Conservation (phyloP, 1,284 basidiomycete genomes). For the Cryptococcus wingfieldii region DNA sequence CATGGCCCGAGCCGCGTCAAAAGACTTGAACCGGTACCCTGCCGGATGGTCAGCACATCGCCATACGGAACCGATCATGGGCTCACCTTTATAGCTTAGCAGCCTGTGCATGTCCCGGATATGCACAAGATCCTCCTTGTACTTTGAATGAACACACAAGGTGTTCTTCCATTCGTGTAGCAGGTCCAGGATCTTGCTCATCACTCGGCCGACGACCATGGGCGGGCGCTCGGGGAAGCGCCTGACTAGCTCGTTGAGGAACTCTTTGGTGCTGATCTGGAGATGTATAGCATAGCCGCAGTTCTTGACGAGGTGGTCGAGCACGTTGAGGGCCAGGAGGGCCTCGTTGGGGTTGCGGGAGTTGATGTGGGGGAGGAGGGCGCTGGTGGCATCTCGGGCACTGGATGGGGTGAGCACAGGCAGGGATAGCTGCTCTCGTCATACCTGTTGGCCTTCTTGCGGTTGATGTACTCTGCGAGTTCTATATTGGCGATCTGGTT, state of each 20-base stretch:
- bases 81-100: slow-evolving; percentile 79
- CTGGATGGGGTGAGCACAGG: slow-evolving; percentile 8
- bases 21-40: slow-evolving; percentile 82
- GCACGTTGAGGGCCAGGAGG: slow-evolving; percentile 53
- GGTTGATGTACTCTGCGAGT: slow-evolving; percentile 87
- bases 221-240: slow-evolving; percentile 97
- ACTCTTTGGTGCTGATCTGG: slow-evolving; percentile 98
- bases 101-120: slow-evolving; percentile 97
- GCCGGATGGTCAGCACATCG: slow-evolving; percentile 1
- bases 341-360: slow-evolving; percentile 45
- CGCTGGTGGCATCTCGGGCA: slow-evolving; percentile 50
- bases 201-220: slow-evolving; percentile 87
- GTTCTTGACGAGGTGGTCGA: slow-evolving; percentile 82
- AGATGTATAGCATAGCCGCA: slow-evolving; percentile 97
- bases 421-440: slow-evolving; percentile 28
- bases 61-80: background rate
- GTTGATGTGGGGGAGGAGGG: slow-evolving; percentile 50
- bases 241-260: slow-evolving; percentile 95
- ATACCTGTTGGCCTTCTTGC: slow-evolving; percentile 94
- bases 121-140: slow-evolving; percentile 95
- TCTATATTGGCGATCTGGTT: slow-evolving; percentile 92
- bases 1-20: slow-evolving; percentile 52
- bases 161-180: slow-evolving; percentile 95
- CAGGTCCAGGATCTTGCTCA: slow-evolving; percentile 83
- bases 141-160: slow-evolving; percentile 81